Evolutionary conservation across 2,329 filamentous ascomycete species (phyloP), one percentile per base, ranked within the genome.

Genomic region (Diaporthe caulivora): DNA sequence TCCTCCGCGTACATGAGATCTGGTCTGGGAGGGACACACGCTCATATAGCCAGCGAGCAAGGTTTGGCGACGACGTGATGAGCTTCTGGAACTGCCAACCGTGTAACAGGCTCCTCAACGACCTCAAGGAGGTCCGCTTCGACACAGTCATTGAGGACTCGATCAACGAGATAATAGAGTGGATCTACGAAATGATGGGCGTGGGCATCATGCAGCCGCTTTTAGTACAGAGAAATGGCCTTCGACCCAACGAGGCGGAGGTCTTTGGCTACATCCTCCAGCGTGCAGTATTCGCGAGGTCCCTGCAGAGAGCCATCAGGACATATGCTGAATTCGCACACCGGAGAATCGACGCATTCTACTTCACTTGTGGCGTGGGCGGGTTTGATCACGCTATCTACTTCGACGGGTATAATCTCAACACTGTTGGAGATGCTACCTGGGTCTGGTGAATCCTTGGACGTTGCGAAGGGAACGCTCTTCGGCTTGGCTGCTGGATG

Each of bases 391-490:
- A 47, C 21, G 42, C 42, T 6, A 64, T 64, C 5, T 64, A 64
- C 17, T 64, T 64, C 10, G 18, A 64, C 17, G 58, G 58, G 3
- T 64, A 60, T 24, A 8, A 60, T 17, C 37, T 24, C 15, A n/a
- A n/a, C 5, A 60, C 57, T 40, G 24, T 60, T 60, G 57, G 57
- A 60, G 57, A 60, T 18, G 37, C 37, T 8, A 60, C 57, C 18
- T 60, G 57, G 57, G 18, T 18, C 10, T 60, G 26, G 58, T 47
- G 40, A 47, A 10, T 17, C 40, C 58, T 44, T 26, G 42, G 17
- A 11, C 17, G 42, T 47, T 29, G 24, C 40, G 26, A 17, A 34
- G 17, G n/a, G 26, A 18, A 11, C 3, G 15, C 57, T 9, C 24
- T 17, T 44, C 11, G n/a, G 11, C 37, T 44, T 44, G n/a, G 21